phyloP scores from a whole-genome alignment of 2,329 filamentous ascomycete genomes.

The Colletotrichum sp. region DNA sequence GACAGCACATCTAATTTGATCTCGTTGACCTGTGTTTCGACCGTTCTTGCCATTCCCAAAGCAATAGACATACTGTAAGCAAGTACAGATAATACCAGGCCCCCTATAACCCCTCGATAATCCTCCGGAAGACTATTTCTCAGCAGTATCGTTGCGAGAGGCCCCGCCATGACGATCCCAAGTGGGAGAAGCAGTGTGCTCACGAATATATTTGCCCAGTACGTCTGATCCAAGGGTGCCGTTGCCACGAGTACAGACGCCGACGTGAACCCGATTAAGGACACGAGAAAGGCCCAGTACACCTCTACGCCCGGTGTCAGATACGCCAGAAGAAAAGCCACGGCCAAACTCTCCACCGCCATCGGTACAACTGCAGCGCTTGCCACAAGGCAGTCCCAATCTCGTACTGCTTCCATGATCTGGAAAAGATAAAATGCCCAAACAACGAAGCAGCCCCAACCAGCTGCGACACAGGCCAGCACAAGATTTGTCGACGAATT shows the following conservation, averaged over 20 bases:
- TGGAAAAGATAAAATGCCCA: conserved; percentile 56
- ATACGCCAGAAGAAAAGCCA: conserved; percentile 47
- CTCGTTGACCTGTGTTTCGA: conserved; percentile 49
- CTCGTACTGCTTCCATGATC: conserved; percentile 48
- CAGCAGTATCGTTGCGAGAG: conserved; percentile 64
- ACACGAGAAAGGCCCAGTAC: conserved; percentile 30
- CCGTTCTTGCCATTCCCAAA: conserved; percentile 68
- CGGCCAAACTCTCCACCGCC: conserved; percentile 38
- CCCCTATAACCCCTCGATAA: conserved; percentile 50
- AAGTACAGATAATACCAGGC: conserved; percentile 66
- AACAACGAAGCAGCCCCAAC: conserved; percentile 59
- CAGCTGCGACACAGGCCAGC: conserved; percentile 54
- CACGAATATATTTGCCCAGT: conserved; percentile 70
- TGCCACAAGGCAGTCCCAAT: conserved; percentile 45
- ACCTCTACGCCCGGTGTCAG: conserved; percentile 38
- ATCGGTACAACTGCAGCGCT: conserved; percentile 50
- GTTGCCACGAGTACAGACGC: conserved; percentile 48
- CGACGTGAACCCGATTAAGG: conserved; percentile 45
- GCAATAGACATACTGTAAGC: conserved; percentile 72
- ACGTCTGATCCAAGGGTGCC: conserved; percentile 58
- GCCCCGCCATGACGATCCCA: conserved; percentile 71
- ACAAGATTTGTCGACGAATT: conserved; percentile 58
- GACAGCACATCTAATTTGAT: conserved; percentile 27
- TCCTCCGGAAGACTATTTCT: conserved; percentile 52
- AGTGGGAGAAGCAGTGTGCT: conserved; percentile 61